Conservation (phyloP, 768 basidiomycete species). For the Rhodosporidiobolus sp. region DNA sequence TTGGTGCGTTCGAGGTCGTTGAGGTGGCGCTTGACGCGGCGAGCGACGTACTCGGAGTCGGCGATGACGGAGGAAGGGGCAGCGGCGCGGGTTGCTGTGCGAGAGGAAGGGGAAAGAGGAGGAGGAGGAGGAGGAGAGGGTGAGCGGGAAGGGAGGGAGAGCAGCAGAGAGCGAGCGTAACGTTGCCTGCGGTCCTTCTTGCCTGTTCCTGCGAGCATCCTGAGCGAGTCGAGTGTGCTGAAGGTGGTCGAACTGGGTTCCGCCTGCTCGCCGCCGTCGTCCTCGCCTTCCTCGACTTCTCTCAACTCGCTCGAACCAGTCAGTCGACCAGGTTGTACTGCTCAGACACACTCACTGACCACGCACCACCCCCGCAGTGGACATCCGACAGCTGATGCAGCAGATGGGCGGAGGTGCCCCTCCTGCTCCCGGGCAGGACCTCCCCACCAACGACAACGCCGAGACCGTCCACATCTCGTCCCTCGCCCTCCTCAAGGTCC, state of each 20-base stretch:
- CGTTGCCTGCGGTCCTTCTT: slow-evolving; percentile 38
- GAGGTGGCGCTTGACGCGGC: slow-evolving; percentile 70
- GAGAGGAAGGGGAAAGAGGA: neutral
- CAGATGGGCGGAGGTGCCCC: slow-evolving; percentile 31
- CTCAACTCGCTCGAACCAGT: neutral
- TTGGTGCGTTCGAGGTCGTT: slow-evolving; percentile 66
- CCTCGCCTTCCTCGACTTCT: neutral
- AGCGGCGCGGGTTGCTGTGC: slow-evolving; percentile 10
- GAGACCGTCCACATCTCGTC: slow-evolving; percentile 87
- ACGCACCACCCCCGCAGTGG: neutral
- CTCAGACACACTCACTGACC: neutral
- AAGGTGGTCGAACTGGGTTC: neutral
- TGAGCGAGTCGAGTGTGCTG: neutral
- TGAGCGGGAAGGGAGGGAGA: neutral
- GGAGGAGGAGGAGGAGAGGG: neutral
- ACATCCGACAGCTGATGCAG: slow-evolving; percentile 23
- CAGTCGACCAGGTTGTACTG: neutral
- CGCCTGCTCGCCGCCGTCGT: neutral
- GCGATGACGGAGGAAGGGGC: slow-evolving; percentile 45
- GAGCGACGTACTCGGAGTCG: slow-evolving; percentile 66
- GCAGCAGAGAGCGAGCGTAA: neutral
- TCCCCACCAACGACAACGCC: slow-evolving; percentile 46
- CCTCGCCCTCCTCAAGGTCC: slow-evolving; percentile 88
- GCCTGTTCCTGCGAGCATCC: neutral
- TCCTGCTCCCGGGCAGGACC: slow-evolving; percentile 13